Percentiles rank a stretch among this genome's conserved stretches.
Evolutionary conservation across 2,329 filamentous ascomycete genomes (phyloP).

Genomic region (Arthrinium puccinioides): DNA sequence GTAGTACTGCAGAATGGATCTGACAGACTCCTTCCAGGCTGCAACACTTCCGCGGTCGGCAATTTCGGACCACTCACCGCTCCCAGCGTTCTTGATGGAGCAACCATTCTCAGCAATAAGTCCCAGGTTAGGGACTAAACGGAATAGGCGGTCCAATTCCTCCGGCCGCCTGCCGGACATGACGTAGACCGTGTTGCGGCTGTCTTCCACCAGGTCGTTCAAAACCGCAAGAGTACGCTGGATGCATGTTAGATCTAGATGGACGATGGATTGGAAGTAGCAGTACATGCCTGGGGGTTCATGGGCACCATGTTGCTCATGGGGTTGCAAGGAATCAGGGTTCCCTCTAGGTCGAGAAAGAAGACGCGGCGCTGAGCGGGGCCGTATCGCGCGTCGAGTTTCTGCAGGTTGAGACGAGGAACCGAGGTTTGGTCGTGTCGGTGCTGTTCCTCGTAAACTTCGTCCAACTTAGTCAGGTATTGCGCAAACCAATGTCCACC

Average conservation of each 20-base stretch:
- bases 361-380: conserved; percentile 65
- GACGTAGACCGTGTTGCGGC: conserved; percentile 80
- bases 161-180: conserved; percentile 87
- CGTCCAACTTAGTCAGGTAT: conserved; percentile 63
- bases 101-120: conserved; percentile 93
- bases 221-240: conserved; percentile 75
- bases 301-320: conserved; percentile 78
- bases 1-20: conserved; percentile 80
- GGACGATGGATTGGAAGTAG: background rate
- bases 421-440: conserved; percentile 79
- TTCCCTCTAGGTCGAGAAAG: conserved; percentile 90
- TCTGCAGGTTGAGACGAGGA: conserved; percentile 68
- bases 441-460: conserved; percentile 77
- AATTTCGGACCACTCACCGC: conserved; percentile 69
- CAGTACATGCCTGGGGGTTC: conserved; percentile 56
- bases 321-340: conserved; percentile 79
- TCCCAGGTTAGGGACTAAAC: conserved; percentile 73
- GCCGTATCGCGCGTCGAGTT: conserved; percentile 60
- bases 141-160: conserved; percentile 82
- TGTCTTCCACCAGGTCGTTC: conserved; percentile 73
- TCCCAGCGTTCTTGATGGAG: conserved; percentile 69
- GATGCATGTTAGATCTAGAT: conserved; percentile 7
- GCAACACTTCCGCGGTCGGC: conserved; percentile 63
- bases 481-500: conserved; percentile 81
- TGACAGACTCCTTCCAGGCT: conserved; percentile 78